Evolutionary conservation across 305 asterid genomes (phyloP).

Genomic region (Solanum hybrid): DNA sequence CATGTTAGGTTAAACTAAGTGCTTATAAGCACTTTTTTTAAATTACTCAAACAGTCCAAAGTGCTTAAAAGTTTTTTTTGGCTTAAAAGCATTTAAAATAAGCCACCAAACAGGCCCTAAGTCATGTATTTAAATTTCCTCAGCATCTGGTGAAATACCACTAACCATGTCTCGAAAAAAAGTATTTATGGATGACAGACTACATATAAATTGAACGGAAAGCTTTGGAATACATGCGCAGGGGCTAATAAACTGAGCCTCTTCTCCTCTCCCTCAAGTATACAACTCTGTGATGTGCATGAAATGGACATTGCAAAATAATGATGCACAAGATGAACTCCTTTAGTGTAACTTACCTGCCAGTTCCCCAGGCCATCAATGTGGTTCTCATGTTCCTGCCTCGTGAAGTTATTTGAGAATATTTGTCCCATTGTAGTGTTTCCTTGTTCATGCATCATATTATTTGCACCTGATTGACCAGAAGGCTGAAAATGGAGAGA

Average conservation of each 20-base stretch:
- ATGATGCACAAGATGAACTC: slow-evolving; percentile 1
- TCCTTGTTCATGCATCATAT: slow-evolving; percentile 38
- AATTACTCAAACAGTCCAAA: background rate
- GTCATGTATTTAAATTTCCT: background rate
- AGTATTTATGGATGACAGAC: background rate
- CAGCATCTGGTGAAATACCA: background rate
- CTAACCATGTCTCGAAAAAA: background rate
- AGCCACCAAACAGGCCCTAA: background rate
- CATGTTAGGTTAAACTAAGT: background rate
- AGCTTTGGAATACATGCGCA: background rate
- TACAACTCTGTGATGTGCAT: background rate
- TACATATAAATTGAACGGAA: background rate
- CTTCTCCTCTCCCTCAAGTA: background rate
- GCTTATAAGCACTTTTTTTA: background rate
- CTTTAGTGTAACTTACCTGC: slow-evolving; percentile 42
- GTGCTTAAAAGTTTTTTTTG: background rate
- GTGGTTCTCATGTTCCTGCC: slow-evolving; percentile 32
- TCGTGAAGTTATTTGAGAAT: slow-evolving; percentile 24
- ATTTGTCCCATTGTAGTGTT: slow-evolving; percentile 43
- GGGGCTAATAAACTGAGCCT: background rate
- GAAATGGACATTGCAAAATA: background rate
- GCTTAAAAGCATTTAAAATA: background rate
- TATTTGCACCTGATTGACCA: slow-evolving; percentile 31
- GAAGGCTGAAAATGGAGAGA: slow-evolving; percentile 39
- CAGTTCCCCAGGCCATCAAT: slow-evolving; percentile 47